Evolutionary conservation across 1,139 yeast species (phyloP).

Genomic region (Ogataea hybrid): DNA sequence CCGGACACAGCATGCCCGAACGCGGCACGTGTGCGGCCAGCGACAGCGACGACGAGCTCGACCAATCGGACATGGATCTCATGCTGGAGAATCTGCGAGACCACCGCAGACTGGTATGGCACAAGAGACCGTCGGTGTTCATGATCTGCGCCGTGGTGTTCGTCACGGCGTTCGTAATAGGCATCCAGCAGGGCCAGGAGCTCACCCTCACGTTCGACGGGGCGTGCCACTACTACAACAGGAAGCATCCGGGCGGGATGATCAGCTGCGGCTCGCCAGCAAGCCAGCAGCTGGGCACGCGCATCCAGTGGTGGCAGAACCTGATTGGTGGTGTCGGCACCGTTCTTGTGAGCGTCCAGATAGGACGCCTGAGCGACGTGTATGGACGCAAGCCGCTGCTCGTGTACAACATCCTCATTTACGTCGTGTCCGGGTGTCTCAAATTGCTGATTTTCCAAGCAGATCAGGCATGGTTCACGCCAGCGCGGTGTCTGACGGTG

Average conservation of each 20-base stretch:
- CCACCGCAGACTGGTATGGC: constrained; percentile 26
- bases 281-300: constrained; percentile 26
- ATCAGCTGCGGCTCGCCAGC: constrained; percentile 15
- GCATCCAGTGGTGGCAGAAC: constrained; percentile 25
- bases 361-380: constrained; percentile 64
- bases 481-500: constrained; percentile 35
- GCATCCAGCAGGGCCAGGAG: constrained; percentile 26
- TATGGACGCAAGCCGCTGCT: constrained; percentile 57
- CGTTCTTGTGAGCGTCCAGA: constrained; percentile 43
- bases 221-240: constrained; percentile 20
- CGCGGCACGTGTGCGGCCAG: neutral
- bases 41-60: constrained; percentile 17
- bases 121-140: constrained; percentile 29
- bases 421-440: constrained; percentile 32
- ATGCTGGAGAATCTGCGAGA: constrained; percentile 22
- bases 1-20: neutral
- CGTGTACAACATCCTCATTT: constrained; percentile 33
- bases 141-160: constrained; percentile 27
- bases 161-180: constrained; percentile 18
- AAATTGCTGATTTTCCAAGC: constrained; percentile 36
- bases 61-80: constrained; percentile 25
- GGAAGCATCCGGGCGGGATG: neutral
- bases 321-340: constrained; percentile 24
- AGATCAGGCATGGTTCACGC: constrained; percentile 33
- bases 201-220: constrained; percentile 24